Base-by-base conservation (phyloP, 2,329 filamentous ascomycete genomes). In the Cladosporium oxysporum region DNA sequence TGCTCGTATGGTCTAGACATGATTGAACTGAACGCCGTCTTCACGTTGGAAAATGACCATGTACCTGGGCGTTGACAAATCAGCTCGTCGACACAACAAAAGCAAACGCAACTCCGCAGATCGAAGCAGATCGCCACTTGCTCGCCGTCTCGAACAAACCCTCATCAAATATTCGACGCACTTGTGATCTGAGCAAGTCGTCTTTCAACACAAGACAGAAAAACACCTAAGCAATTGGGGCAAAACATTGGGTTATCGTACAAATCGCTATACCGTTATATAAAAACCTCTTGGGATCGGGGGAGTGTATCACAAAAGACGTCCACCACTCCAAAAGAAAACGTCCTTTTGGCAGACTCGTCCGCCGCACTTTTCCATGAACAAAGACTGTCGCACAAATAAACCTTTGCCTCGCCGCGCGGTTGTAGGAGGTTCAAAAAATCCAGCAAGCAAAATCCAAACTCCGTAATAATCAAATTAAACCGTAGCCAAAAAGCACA, bases 191-290 rank as follows among this genome's bases (percentile, higher is more conserved):
- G 35, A 37, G 41, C 7, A 44, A 44, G 18, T 7, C 6, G 21
- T n/a, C 6, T 21, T 8, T 10, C 18, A 44, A 21, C 37, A 5
- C 12, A n/a, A n/a, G 14, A n/a, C 37, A 41, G 37, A 21, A 3
- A 1, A 3, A 21, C n/a, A 23, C 3, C n/a, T 47, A n/a, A 21
- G 10, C 41, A 12, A 23, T 23, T 10, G 16, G 37, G 41, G 7
- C 18, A 8, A 35, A 58, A 58, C 23, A 18, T 58, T 33, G 47
- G 60, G 49, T 49, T 62, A 62, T 62, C 60, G 60, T 62, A 62
- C 60, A 62, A 21, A 62, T 62, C 60, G 60, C 60, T 62, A 62
- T 62, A 62, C 60, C 60, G 60, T 62, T 62, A 62, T 62, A 62
- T 62, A 62, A 62, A 44, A 44, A 14, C 55, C 31, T 41, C 55